Base-by-base conservation (phyloP, 768 basidiomycete species). In the Phaeotremella skinneri region DNA sequence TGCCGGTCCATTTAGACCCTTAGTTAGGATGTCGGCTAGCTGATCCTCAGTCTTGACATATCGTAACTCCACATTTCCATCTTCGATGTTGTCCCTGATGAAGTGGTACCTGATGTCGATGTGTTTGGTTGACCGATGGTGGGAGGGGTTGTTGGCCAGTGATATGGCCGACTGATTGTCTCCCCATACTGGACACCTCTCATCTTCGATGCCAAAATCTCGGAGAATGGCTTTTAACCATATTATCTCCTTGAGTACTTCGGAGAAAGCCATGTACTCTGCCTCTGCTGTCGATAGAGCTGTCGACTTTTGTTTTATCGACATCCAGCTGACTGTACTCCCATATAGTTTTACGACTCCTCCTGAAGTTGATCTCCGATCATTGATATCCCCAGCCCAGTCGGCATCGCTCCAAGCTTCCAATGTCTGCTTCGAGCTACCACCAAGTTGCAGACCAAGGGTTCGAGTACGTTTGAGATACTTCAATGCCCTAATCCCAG, bases 21-120 rank as follows among this genome's bases (percentile, higher is more conserved):
- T 58, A 79, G 79, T 81, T 49, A 82, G 74, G 13, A 79, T 69
- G 62, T 81, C 80, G 0, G 80, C 78, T 11, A 69, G 51, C 59
- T 78, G 80, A 27, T 79, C 68, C 0, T 53, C 31, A 0, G 79
- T 78, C 1, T 77, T 72, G 25, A 78, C 62, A 66, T 78, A 79
- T 4, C 31, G 4, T 2, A 79, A 21, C 0, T 7, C 20, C 20
- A 82, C 26, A 0, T 72, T 58, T 1, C 66, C 53, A 6, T 62
- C 61, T 0, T 59, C 48, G 25, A 77, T 56, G 25, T 76, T 63
- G 27, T 80, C 74, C 1, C 74, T 73, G 49, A 81, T 76, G 53
- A 73, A 79, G 58, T 82, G 79, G 56, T 78, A 74, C 4, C 67
- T 52, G 16, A 80, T 74, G 25, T 81, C 77, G 54, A 82, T 79